Conservation (phyloP, 1,139 yeast genomes). For the Magnusiomyces starmeri region DNA sequence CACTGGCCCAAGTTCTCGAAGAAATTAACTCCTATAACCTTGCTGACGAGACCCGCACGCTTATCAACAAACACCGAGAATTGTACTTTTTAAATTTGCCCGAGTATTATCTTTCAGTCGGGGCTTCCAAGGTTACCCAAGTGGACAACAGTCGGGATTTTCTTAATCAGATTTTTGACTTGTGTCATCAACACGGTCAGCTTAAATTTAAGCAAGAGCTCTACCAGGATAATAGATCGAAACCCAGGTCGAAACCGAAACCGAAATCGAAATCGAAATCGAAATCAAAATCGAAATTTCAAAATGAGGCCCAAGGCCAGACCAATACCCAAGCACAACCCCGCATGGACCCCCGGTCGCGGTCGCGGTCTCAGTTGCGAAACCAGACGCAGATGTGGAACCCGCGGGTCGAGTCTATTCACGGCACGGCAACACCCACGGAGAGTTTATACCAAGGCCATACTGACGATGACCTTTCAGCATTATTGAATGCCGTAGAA, state of each 20-base stretch:
- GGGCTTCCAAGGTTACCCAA: not conserved
- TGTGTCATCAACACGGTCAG: too few relatives aligned
- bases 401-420: too few relatives aligned
- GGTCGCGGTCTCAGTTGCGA: too few relatives aligned
- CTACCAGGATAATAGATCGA: too few relatives aligned
- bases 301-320: too few relatives aligned
- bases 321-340: too few relatives aligned
- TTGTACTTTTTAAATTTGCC: constrained; percentile 4
- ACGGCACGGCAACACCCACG: not conserved
- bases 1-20: not conserved
- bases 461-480: not conserved
- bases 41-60: constrained; percentile 2
- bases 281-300: too few relatives aligned
- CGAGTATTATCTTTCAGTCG: constrained; percentile 8
- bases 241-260: not conserved
- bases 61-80: constrained; percentile 10
- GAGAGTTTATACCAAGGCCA: not conserved
- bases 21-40: not conserved
- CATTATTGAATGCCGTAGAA: too few relatives aligned
- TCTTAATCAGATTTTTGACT: not conserved
- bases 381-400: too few relatives aligned
- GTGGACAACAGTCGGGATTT: constrained; percentile 3
- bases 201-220: too few relatives aligned
- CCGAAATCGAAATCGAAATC: too few relatives aligned
- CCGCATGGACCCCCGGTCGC: too few relatives aligned